phyloP scores from a whole-genome alignment of 2,329 filamentous ascomycete species.

The Neophaeococcomyces mojaviensis region DNA sequence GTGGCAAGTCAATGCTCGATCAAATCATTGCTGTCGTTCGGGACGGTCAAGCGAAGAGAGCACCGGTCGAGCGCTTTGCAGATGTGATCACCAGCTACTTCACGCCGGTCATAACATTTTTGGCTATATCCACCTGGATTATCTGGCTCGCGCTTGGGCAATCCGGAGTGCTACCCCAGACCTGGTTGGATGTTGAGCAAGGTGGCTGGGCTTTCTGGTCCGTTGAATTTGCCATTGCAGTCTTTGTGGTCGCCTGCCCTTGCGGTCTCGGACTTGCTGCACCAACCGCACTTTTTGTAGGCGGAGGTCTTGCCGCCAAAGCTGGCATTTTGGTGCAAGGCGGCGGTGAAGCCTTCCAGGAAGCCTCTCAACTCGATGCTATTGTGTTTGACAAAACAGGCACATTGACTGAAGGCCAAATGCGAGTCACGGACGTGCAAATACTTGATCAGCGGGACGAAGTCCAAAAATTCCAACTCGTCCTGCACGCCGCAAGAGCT shows the following conservation, averaged over 20 bases:
- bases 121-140: conserved; percentile 41
- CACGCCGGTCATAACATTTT: conserved; percentile 41
- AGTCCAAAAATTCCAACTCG: conserved; percentile 25
- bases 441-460: conserved; percentile 28
- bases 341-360: conserved; percentile 78
- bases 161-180: conserved; percentile 37
- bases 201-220: conserved; percentile 47
- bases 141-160: conserved; percentile 40
- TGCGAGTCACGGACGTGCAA: conserved; percentile 48
- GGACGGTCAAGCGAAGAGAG: conserved; percentile 42
- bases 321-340: conserved; percentile 76
- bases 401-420: conserved; percentile 63
- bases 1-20: conserved; percentile 44
- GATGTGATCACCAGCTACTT: conserved; percentile 44
- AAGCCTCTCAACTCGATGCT: conserved; percentile 68
- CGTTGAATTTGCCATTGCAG: conserved; percentile 65
- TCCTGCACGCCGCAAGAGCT: conserved; percentile 41
- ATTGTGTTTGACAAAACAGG: conserved; percentile 88
- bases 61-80: conserved; percentile 41
- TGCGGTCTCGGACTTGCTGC: conserved; percentile 79
- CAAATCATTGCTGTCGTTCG: conserved; percentile 43
- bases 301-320: conserved; percentile 69
- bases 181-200: conserved; percentile 45
- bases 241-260: conserved; percentile 80
- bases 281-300: conserved; percentile 79